These are phyloP conservation scores for Porphyrellus cyaneotinctus DNA, from an alignment of 768 basidiomycete species.

Conservation along the genomic window DNA sequence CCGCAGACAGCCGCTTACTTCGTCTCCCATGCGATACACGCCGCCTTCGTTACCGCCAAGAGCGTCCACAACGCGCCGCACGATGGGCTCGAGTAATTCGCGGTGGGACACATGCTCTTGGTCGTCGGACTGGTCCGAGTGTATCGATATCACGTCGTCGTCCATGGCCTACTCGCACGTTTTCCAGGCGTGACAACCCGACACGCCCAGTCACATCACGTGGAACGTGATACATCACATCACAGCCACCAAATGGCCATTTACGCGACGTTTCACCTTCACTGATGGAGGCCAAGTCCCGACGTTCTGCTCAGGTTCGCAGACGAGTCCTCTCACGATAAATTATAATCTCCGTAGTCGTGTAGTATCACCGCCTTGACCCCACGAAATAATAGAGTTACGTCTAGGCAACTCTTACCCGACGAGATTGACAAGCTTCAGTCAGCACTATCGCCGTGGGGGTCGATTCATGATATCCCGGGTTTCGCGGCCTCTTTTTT, in stretches of 20 bases:
- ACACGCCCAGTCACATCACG: conserved; percentile 31
- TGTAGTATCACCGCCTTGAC: background rate
- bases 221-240: too few relatives aligned
- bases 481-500: conserved; percentile 53
- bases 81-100: conserved; percentile 59
- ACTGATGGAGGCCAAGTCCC: too few relatives aligned
- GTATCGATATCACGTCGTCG: conserved; percentile 35
- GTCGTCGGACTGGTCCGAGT: conserved; percentile 24
- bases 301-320: too few relatives aligned
- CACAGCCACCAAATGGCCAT: too few relatives aligned
- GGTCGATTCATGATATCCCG: conserved; percentile 24
- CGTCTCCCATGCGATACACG: conserved; percentile 74
- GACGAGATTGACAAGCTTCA: background rate
- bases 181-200: conserved; percentile 13
- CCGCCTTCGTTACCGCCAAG: conserved; percentile 70
- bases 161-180: conserved; percentile 14
- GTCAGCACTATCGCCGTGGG: background rate
- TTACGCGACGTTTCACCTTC: background rate
- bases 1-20: conserved; percentile 78
- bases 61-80: conserved; percentile 74
- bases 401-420: background rate
- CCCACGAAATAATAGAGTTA: conserved; percentile 1
- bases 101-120: conserved; percentile 40
- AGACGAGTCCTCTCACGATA: background rate
- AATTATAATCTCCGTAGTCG: conserved; percentile 16